phyloP scores from a whole-genome alignment of 345 rosid genomes.

The Moricandia arvensis region DNA sequence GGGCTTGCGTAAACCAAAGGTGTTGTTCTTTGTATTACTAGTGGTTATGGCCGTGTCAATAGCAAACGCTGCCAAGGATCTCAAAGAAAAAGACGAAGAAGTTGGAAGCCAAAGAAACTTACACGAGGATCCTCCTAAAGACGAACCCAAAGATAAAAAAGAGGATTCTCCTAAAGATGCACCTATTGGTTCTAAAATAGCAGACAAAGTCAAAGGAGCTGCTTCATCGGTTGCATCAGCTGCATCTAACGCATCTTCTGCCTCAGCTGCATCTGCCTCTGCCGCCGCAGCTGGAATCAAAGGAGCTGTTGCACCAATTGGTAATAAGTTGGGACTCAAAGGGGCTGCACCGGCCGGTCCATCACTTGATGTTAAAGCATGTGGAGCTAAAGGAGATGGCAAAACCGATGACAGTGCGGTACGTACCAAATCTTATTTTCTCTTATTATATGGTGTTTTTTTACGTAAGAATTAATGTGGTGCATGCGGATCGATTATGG shows the following conservation, averaged over 20 bases:
- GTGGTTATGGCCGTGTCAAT: slow-evolving; percentile 12
- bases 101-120: not conserved
- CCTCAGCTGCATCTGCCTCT: not conserved
- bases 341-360: not conserved
- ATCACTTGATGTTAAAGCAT: not conserved
- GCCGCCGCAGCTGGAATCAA: not conserved
- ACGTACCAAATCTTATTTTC: not conserved
- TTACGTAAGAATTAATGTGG: not conserved
- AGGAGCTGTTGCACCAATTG: not conserved
- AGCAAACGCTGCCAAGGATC: not conserved
- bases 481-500: not conserved
- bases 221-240: not conserved
- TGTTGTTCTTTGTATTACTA: not conserved
- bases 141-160: not conserved
- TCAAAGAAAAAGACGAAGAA: not conserved
- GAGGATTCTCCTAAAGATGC: not conserved
- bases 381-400: slow-evolving; percentile 42
- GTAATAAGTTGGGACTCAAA: not conserved
- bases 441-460: not conserved
- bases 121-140: too few relatives aligned
- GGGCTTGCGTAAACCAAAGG: not conserved
- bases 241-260: not conserved
- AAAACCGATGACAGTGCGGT: slow-evolving; percentile 42
- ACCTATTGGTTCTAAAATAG: not conserved
- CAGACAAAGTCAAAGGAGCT: not conserved